Percentiles rank a stretch among this genome's conserved stretches.
These are phyloP conservation scores for Botrytis tulipae DNA, from an alignment of 2,329 filamentous ascomycete genomes.

Conservation along the genomic window DNA sequence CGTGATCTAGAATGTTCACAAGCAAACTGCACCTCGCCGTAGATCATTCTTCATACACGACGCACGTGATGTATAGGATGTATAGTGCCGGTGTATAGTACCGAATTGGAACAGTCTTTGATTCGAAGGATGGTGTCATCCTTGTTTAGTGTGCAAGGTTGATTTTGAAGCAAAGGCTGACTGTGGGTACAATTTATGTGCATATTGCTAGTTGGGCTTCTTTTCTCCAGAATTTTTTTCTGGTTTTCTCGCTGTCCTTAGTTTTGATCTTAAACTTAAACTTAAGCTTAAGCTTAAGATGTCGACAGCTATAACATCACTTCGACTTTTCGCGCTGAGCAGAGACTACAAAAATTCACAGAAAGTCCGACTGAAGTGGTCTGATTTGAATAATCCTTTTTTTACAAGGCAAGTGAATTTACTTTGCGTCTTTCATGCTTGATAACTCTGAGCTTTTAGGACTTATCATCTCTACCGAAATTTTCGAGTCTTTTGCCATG, in stretches of 20 bases:
- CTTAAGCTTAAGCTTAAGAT: not conserved
- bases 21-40: not conserved
- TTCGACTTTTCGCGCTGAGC: not conserved
- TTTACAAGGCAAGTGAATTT: not conserved
- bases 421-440: not conserved
- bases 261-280: not conserved
- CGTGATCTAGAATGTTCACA: not conserved
- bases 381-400: not conserved
- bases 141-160: not conserved
- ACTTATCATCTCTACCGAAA: not conserved
- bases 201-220: not conserved
- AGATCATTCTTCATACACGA: not conserved
- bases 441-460: not conserved
- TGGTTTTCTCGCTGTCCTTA: not conserved
- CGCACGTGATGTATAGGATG: not conserved
- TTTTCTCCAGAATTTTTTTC: not conserved
- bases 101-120: not conserved
- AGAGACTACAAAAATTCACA: not conserved
- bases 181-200: too few species aligned
- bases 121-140: too few species aligned
- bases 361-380: not conserved
- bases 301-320: not conserved
- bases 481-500: not conserved
- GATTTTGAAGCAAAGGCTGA: not conserved
- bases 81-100: not conserved